phyloP scores from a whole-genome alignment of 2,329 filamentous ascomycete species.

The Phialocephala sp. region DNA sequence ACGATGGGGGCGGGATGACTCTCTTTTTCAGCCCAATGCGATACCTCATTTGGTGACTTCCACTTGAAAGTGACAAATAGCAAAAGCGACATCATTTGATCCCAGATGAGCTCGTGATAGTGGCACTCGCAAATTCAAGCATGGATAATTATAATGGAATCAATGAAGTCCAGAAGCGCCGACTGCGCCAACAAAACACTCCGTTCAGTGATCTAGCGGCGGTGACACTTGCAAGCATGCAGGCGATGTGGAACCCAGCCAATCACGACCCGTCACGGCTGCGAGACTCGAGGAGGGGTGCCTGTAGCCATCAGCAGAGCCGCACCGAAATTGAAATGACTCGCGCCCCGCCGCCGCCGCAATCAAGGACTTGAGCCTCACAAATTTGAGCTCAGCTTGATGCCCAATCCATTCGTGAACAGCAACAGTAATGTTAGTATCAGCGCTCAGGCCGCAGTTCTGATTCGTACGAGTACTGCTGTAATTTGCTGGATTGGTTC shows the following conservation, averaged over 20 bases:
- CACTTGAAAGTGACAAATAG: not conserved
- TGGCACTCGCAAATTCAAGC: too few species aligned
- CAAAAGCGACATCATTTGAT: not conserved
- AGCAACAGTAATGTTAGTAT: not conserved
- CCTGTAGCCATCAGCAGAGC: not conserved
- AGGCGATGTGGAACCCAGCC: not conserved
- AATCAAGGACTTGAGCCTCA: too few species aligned
- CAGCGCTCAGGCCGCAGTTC: not conserved
- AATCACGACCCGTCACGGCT: not conserved
- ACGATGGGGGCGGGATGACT: not conserved
- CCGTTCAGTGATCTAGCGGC: too few species aligned
- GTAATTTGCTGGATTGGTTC: not conserved
- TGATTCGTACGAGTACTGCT: not conserved
- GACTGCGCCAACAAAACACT: too few species aligned
- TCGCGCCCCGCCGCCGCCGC: not conserved
- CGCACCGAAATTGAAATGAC: not conserved
- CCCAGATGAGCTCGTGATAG: too few species aligned
- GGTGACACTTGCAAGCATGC: not conserved
- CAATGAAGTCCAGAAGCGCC: not conserved
- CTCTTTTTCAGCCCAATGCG: not conserved
- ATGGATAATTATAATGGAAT: not conserved
- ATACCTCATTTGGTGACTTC: not conserved
- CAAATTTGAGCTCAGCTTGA: not conserved
- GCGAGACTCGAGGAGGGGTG: not conserved
- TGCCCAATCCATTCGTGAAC: not conserved